These are phyloP conservation scores for Periconia digitata DNA, from an alignment of 2,329 filamentous ascomycete genomes.

Conservation along the genomic window DNA sequence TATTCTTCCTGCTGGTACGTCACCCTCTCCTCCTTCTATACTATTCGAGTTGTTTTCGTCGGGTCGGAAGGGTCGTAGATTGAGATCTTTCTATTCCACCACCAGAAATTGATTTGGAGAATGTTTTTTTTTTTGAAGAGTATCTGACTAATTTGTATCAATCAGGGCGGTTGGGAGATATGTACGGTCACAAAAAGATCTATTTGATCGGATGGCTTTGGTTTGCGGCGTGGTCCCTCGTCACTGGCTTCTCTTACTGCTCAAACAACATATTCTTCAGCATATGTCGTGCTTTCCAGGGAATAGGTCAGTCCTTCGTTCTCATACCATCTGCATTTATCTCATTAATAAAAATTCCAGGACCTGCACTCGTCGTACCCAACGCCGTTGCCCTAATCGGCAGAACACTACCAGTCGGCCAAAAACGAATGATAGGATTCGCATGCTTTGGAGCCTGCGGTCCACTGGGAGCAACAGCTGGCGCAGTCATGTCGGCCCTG, in stretches of 20 bases:
- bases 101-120: too few species aligned
- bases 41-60: too few species aligned
- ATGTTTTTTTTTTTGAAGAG: too few species aligned
- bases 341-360: slow-evolving; percentile 41
- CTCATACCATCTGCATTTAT: neutral
- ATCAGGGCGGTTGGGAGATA: slow-evolving; percentile 51
- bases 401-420: slow-evolving; percentile 56
- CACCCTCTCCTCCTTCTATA: neutral
- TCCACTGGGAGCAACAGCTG: slow-evolving; percentile 48
- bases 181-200: slow-evolving; percentile 53
- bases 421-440: slow-evolving; percentile 62
- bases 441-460: slow-evolving; percentile 52
- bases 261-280: slow-evolving; percentile 36
- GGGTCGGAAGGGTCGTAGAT: too few species aligned
- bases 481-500: slow-evolving; percentile 42
- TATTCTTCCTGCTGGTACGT: slow-evolving; percentile 48
- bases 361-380: slow-evolving; percentile 63
- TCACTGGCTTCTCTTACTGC: slow-evolving; percentile 48
- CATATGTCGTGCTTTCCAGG: slow-evolving; percentile 41
- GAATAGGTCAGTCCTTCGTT: slow-evolving; percentile 40
- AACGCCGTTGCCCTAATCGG: slow-evolving; percentile 66
- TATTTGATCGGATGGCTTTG: slow-evolving; percentile 53
- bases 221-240: slow-evolving; percentile 51
- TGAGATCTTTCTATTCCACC: neutral
- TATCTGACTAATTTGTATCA: neutral